Conservation (phyloP, 1,284 basidiomycete species). For the Ustilago vetiveriae region DNA sequence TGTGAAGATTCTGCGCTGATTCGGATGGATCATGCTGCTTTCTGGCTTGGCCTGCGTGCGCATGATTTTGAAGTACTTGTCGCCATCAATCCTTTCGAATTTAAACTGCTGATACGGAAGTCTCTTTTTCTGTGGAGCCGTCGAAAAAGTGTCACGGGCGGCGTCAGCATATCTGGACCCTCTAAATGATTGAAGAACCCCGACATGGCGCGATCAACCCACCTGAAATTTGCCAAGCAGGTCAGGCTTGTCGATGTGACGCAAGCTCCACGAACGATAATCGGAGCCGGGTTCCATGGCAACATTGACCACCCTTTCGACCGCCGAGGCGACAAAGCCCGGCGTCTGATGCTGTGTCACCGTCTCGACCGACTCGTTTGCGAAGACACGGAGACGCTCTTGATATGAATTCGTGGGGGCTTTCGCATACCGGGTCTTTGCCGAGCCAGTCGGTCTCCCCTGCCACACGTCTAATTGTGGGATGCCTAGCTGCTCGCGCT, state of each 20-base stretch:
- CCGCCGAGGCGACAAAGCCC: not conserved
- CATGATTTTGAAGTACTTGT: conserved; percentile 13
- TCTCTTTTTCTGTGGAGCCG: conserved; percentile 5
- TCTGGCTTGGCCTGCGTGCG: conserved; percentile 17
- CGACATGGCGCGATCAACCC: not conserved
- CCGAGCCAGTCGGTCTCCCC: not conserved
- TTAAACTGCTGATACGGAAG: conserved; percentile 1
- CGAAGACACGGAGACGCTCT: conserved; percentile 25
- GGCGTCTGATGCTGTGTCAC: conserved; percentile 32
- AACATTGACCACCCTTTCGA: conserved; percentile 40
- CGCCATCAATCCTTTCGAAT: conserved; percentile 19
- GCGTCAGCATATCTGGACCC: too few relatives aligned
- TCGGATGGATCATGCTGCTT: conserved; percentile 31
- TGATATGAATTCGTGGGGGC: conserved; percentile 23
- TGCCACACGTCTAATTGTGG: conserved; percentile 11
- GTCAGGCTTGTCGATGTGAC: conserved; percentile 18
- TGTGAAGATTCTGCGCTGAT: conserved; percentile 33
- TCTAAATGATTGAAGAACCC: too few relatives aligned
- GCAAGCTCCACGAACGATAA: conserved; percentile 22
- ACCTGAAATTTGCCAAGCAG: conserved; percentile 6
- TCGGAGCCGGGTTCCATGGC: conserved; percentile 19
- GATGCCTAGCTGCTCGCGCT: conserved; percentile 8
- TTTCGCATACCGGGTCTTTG: not conserved
- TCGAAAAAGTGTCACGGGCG: too few relatives aligned
- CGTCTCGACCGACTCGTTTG: not conserved